These are phyloP conservation scores for Orychophragmus violaceus DNA, from an alignment of 345 rosid genomes.

Conservation along the genomic window DNA sequence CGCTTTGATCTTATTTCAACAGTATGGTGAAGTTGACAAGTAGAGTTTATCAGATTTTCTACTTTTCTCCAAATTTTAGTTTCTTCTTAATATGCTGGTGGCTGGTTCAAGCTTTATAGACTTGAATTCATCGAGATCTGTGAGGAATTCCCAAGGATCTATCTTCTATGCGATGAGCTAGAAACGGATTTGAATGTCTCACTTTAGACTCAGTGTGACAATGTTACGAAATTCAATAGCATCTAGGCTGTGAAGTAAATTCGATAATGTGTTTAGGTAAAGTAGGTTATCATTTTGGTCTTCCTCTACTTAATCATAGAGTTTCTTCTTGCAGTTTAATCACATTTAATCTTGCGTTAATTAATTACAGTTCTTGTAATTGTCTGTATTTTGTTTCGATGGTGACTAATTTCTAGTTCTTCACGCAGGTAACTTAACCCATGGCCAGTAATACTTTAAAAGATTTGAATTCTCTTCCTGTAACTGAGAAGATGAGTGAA, in stretches of 20 bases:
- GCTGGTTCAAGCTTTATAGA: background rate
- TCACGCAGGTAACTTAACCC: conserved; percentile 6
- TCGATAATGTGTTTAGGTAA: background rate
- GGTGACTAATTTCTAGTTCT: background rate
- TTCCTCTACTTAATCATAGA: background rate
- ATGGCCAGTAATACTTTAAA: conserved; percentile 68
- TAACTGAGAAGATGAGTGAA: conserved; percentile 52
- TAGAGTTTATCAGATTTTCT: background rate
- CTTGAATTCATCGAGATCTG: background rate
- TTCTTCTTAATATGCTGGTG: background rate
- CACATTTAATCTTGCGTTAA: background rate
- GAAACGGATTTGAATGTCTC: background rate
- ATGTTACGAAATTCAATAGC: background rate
- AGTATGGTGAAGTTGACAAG: conserved; percentile 16
- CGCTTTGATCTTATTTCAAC: background rate
- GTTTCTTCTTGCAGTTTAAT: background rate
- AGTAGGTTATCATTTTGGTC: background rate
- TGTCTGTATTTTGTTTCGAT: background rate
- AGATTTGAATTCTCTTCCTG: conserved; percentile 54
- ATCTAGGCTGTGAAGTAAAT: background rate
- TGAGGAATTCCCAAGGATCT: background rate
- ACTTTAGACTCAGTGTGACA: background rate
- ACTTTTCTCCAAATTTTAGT: no score
- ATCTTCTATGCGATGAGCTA: background rate
- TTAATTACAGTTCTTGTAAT: background rate